phyloP scores from a whole-genome alignment of 768 basidiomycete genomes.

The Psilocybe azurescens region DNA sequence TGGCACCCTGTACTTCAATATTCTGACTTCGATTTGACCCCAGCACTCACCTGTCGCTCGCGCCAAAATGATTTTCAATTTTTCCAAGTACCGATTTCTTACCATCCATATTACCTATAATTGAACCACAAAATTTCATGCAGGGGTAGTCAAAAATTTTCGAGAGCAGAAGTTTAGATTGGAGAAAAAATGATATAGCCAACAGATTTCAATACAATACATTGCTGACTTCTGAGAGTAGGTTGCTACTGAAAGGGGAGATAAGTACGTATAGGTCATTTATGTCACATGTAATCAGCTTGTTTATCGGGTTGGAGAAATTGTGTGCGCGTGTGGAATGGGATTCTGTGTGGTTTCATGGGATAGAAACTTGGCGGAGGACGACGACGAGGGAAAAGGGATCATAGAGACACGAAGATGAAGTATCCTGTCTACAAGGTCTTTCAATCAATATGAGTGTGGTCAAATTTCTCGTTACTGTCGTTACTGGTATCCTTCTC shows the following conservation, averaged over 20 bases:
- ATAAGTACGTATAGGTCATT: neutral
- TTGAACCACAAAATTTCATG: too few species aligned
- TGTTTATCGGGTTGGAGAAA: neutral
- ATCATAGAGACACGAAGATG: neutral
- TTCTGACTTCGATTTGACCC: too few species aligned
- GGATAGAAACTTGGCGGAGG: neutral
- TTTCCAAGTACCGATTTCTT: too few species aligned
- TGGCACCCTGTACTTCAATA: too few species aligned
- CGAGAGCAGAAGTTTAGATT: too few species aligned
- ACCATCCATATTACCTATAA: too few species aligned
- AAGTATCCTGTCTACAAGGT: neutral
- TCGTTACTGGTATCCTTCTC: conserved; percentile 16
- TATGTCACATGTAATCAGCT: neutral
- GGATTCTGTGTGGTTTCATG: neutral
- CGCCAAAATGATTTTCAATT: too few species aligned
- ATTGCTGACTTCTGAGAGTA: neutral
- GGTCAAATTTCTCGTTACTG: conserved; percentile 25
- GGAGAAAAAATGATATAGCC: neutral
- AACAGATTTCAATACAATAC: neutral
- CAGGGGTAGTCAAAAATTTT: too few species aligned
- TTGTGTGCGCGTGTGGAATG: neutral
- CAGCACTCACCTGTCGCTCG: too few species aligned
- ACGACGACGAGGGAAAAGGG: neutral
- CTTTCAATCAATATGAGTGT: conserved; percentile 12
- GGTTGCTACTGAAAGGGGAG: neutral